These are phyloP conservation scores for Alternaria dauci DNA, from an alignment of 2,329 filamentous ascomycete genomes.

Conservation along the genomic window DNA sequence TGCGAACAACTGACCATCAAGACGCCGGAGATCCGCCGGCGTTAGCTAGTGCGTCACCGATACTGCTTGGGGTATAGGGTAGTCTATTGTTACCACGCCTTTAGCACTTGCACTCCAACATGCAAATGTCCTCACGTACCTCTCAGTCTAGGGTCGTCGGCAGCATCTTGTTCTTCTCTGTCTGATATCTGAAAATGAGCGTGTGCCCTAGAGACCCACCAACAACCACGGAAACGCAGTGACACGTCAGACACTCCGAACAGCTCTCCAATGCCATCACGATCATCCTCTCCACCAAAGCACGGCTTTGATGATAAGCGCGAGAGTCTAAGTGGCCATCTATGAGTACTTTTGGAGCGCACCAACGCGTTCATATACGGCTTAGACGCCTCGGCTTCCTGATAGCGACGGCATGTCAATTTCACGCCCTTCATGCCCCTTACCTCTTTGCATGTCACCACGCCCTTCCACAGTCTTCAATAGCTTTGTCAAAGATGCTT, in stretches of 20 bases:
- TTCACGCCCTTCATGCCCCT: constrained; percentile 5
- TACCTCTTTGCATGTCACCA: background rate
- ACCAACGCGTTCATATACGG: background rate
- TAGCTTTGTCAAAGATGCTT: background rate
- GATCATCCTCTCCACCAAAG: background rate
- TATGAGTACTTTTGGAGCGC: background rate
- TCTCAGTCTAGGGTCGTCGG: background rate
- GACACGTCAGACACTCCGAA: background rate
- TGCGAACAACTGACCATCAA: constrained; percentile 24
- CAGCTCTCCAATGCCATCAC: background rate
- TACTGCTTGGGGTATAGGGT: constrained; percentile 21
- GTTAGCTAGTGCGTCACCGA: constrained; percentile 35
- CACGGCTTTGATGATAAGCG: background rate
- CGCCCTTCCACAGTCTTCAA: background rate
- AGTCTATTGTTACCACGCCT: constrained; percentile 1
- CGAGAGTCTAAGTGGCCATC: background rate
- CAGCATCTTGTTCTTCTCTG: background rate
- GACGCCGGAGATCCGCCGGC: constrained; percentile 33
- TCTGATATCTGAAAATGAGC: background rate
- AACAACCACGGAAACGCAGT: constrained; percentile 7
- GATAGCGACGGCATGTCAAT: background rate
- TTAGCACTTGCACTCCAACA: background rate
- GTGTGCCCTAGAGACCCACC: background rate
- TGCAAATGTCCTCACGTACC: background rate
- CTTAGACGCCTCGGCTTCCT: background rate